Base-by-base conservation (phyloP, 495 filamentous ascomycete species). In the Thermothielavioides terrestris region DNA sequence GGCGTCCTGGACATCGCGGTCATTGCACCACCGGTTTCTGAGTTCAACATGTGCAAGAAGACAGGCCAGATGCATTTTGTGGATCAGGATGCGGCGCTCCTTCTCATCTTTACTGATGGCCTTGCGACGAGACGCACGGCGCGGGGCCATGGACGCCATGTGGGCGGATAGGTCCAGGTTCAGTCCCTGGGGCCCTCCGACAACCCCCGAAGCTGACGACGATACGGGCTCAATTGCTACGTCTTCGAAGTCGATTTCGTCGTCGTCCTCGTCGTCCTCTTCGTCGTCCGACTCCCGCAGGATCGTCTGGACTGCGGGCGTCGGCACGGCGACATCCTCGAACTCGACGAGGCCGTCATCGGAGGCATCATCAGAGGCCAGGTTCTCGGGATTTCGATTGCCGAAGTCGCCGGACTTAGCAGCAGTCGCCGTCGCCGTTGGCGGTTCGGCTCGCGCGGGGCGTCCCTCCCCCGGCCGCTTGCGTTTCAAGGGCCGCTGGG, bases 11-110 rank as follows among this genome's bases (percentile, higher is more conserved):
- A 83, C 71, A 51, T 71, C 63, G 12, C 71, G 53, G 63, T 92
- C 81, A 63, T 95, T 95, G 61, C 90, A 97, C 91, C 91, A 97
- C 45, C 71, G 65, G 61, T 95, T 97, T 34, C 89, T 78, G 21
- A 77, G 66, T 53, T 83, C 75, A 17, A 84, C 78, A 64, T 96
- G 87, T 4, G 73, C 74, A 26, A 97, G 62, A 1, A 96, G 72
- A 57, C 88, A 94, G 27, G 94, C 72, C 2, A 97, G 39, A 69
- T 99, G 89, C 55, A 78, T 70, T 66, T 94, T 95, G 60, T 99
- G 92, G 27, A 87, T 69, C 50, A 92, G 78, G 22, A 92, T 63
- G 32, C 90, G 76, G 10, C 79, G 65, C 40, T 75, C 79, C 56
- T 77, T 89, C 59, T 95, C 91, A 7, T 75, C 77, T 18, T 74